Evolutionary conservation across 768 basidiomycete species (phyloP).

Genomic region (Podaxis rugospora): DNA sequence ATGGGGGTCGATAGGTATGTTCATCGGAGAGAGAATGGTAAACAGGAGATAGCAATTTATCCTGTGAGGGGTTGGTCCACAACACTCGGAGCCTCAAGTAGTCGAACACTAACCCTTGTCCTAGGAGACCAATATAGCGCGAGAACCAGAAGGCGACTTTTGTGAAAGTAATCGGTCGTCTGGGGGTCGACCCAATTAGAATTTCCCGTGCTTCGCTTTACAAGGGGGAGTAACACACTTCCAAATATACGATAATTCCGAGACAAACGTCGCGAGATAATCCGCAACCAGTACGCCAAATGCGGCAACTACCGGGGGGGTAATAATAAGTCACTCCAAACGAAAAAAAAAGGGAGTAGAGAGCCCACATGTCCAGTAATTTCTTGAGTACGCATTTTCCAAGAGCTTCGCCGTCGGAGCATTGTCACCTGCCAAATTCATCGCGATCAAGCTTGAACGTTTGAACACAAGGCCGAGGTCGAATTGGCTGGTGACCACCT

Average conservation of each 20-base stretch:
- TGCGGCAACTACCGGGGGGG: not conserved
- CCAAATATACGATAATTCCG: constrained; percentile 3
- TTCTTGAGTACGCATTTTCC: not conserved
- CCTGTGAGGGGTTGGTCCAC: not conserved
- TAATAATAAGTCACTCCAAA: not conserved
- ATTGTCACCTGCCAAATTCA: not conserved
- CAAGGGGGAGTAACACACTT: not conserved
- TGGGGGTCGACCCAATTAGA: not conserved
- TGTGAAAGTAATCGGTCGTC: not conserved
- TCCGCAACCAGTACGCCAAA: not conserved
- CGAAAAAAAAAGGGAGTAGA: not conserved
- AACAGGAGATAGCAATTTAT: constrained; percentile 1
- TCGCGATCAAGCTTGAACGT: not conserved
- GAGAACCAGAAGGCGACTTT: constrained; percentile 12
- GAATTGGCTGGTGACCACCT: too few relatives aligned
- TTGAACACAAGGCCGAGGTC: too few relatives aligned
- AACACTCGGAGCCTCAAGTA: too few relatives aligned
- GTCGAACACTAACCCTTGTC: constrained; percentile 12
- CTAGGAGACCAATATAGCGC: constrained; percentile 15
- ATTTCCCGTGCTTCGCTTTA: not conserved
- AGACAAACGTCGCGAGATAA: not conserved
- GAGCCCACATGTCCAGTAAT: not conserved
- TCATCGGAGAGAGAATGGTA: constrained; percentile 1
- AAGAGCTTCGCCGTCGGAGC: not conserved
- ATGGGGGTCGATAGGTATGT: constrained; percentile 4